These are phyloP conservation scores for Guadua angustifolia DNA, from an alignment of 176 grass and related monocot genomes.

Conservation along the genomic window DNA sequence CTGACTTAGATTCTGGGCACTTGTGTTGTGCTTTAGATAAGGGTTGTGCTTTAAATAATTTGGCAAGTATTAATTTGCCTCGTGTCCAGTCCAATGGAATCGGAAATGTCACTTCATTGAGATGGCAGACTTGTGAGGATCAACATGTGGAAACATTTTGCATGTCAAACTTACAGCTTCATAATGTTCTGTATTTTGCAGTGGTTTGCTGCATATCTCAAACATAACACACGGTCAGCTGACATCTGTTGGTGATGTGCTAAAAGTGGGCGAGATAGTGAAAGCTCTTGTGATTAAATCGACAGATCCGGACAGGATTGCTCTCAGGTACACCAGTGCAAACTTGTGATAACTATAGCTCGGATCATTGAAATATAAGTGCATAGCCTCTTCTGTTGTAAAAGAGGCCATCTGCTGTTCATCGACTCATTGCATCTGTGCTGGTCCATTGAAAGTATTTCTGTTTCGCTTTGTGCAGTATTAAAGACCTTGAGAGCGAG, in stretches of 20 bases:
- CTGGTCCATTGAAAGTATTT: neutral
- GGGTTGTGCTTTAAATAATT: neutral
- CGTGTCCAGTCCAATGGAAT: neutral
- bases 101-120: neutral
- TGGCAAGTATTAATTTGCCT: neutral
- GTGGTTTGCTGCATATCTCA: conserved; percentile 75
- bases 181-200: conserved; percentile 54
- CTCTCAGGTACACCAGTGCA: conserved; percentile 62
- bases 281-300: conserved; percentile 85
- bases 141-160: neutral
- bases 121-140: neutral
- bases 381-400: neutral
- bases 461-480: conserved; percentile 41
- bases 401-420: neutral
- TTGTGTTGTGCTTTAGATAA: neutral
- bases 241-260: conserved; percentile 60
- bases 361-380: neutral
- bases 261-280: conserved; percentile 68
- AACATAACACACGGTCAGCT: conserved; percentile 64
- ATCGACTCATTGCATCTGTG: conserved; percentile 1
- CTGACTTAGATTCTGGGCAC: neutral
- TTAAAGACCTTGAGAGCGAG: conserved; percentile 74
- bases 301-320: conserved; percentile 64
- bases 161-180: neutral
- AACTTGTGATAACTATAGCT: neutral